Evolutionary conservation across 2,329 filamentous ascomycete genomes (phyloP), one percentile per base, ranked within the genome.

Genomic region (Pseudogymnoascus sp.): DNA sequence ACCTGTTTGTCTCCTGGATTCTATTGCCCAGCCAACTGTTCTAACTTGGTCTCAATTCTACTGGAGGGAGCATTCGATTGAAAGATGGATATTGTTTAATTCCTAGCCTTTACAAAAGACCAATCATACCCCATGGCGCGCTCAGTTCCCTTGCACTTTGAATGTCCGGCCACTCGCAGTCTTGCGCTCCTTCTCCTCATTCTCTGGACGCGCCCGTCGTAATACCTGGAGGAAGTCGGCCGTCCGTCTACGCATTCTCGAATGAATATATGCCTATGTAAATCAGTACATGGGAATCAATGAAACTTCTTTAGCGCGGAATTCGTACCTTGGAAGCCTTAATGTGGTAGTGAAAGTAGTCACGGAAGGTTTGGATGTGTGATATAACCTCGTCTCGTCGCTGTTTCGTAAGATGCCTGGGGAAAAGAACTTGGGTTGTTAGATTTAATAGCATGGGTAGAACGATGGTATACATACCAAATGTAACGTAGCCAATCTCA

Each of bases 311-410:
- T 38, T 8, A 4, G 11, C 25, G 8, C 43, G 6, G 11, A 30
- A 15, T 12, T 39, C 65, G 59, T 74, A 86, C 84, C 81, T 99
- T 99, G 65, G 92, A 97, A 30, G 94, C 95, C 78, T 99, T 99
- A 78, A 99, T 99, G 76, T 99, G 94, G 75, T 99, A 99, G 76
- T 99, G 94, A 82, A 99, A 99, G 77, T 99, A 99, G 73, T 99
- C 94, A 67, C 94, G 90, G 89, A 99, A 99, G 12, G 94, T 99
- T 77, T 99, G 95, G 70, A 99, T 97, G 75, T 99, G 95, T 58
- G 92, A 97, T 68, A 99, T 99, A 73, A 95, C 92, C 67, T 97
- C 92, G 63, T 90, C 88, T 78, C 95, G 90, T 72, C 91, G 85
- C 75, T 97, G 91, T 12, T 86, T 85, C 12, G 91, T 93, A 66